These are phyloP conservation scores for Heterobasidion irregulare DNA, from an alignment of 1,284 basidiomycete genomes.

Conservation along the genomic window DNA sequence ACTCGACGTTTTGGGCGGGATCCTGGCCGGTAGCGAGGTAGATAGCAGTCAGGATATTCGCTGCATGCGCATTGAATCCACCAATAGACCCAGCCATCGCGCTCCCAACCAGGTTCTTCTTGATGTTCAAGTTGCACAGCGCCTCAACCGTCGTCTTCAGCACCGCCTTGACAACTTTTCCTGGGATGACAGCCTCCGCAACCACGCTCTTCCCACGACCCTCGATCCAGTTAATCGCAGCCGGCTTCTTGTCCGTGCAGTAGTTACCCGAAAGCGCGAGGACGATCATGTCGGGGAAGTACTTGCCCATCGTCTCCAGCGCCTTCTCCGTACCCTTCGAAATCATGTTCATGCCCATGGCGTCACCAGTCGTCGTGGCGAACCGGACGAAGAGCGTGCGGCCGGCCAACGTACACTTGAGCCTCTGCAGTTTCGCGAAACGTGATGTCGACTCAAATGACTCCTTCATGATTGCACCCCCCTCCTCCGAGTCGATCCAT, in stretches of 20 bases:
- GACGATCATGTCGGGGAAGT: constrained; percentile 93
- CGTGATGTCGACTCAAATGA: constrained; percentile 94
- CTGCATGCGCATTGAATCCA: constrained; percentile 98
- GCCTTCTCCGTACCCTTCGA: constrained; percentile 95
- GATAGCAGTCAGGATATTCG: constrained; percentile 95
- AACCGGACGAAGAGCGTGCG: constrained; percentile 95
- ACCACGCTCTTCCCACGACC: constrained; percentile 97
- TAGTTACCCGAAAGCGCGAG: constrained; percentile 96
- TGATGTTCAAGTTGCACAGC: constrained; percentile 87
- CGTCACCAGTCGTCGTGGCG: constrained; percentile 92
- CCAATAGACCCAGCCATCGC: constrained; percentile 98
- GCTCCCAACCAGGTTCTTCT: constrained; percentile 97
- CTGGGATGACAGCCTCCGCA: constrained; percentile 91
- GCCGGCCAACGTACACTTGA: constrained; percentile 86
- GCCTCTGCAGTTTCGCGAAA: constrained; percentile 76
- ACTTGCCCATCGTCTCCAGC: constrained; percentile 69
- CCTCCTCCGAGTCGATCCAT: constrained; percentile 86
- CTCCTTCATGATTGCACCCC: constrained; percentile 68
- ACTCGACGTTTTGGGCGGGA: constrained; percentile 98
- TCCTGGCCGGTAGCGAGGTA: constrained; percentile 98
- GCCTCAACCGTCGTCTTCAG: constrained; percentile 94
- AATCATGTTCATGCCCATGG: constrained; percentile 99
- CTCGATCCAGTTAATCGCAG: constrained; percentile 99
- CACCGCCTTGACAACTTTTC: constrained; percentile 81
- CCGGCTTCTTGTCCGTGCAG: constrained; percentile 99